phyloP scores from a whole-genome alignment of 2,329 filamentous ascomycete genomes.

The Aspergillus japonicus region DNA sequence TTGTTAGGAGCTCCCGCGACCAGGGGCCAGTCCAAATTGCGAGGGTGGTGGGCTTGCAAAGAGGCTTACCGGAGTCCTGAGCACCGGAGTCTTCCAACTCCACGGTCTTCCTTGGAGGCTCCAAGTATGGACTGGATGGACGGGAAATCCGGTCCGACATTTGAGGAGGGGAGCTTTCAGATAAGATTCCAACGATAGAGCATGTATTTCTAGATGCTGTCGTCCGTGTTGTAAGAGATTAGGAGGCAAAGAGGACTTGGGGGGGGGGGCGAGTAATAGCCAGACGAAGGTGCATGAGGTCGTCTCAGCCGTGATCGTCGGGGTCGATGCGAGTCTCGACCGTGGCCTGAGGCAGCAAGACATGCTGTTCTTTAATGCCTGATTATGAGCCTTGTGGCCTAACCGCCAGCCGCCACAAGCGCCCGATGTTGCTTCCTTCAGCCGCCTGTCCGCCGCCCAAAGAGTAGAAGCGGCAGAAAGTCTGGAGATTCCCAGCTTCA shows the following conservation, averaged over 20 bases:
- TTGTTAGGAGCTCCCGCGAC: background rate
- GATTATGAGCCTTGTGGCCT: constrained; percentile 8
- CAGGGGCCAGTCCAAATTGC: background rate
- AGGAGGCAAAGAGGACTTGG: constrained; percentile 6
- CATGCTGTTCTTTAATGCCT: background rate
- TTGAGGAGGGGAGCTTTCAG: constrained; percentile 13
- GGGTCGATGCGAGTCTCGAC: constrained; percentile 35
- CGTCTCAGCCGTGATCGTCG: constrained; percentile 20
- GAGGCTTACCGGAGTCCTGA: constrained; percentile 52
- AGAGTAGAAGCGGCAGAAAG: background rate
- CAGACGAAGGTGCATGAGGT: constrained; percentile 22
- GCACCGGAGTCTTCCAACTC: constrained; percentile 58
- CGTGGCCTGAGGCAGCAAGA: constrained; percentile 18
- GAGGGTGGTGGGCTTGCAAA: background rate
- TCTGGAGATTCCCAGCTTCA: background rate
- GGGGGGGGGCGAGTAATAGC: constrained; percentile 16
- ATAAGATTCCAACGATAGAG: constrained; percentile 13
- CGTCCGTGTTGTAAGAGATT: background rate
- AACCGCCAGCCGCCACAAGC: constrained; percentile 20
- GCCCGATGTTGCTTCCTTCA: constrained; percentile 6
- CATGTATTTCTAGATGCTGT: constrained; percentile 20
- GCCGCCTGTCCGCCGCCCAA: background rate
- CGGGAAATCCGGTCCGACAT: constrained; percentile 41
- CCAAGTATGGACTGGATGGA: constrained; percentile 45
- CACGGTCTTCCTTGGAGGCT: constrained; percentile 55